A percentile compares a stretch with the other conserved stretches of the same genome.
phyloP scores from a whole-genome alignment of 192 early-diverging fungal genomes.

The Rhizophagus sp. region DNA sequence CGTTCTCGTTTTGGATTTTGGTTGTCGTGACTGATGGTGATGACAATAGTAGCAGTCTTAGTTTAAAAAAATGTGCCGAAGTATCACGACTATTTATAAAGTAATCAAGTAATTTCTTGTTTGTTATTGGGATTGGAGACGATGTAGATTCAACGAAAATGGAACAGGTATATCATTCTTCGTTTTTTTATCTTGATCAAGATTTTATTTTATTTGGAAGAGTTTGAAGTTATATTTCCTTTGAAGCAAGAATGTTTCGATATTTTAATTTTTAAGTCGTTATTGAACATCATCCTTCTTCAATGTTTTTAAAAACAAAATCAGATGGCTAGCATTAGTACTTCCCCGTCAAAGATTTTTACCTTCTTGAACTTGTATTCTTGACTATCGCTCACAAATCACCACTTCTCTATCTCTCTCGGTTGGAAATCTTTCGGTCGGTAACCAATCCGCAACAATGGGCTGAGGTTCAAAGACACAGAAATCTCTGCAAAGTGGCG shows the following conservation, averaged over 20 bases:
- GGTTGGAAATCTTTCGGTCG: background rate
- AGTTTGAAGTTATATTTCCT: too few relatives aligned
- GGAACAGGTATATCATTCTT: slow-evolving; percentile 13
- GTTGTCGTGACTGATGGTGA: slow-evolving; percentile 27
- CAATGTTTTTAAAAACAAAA: slow-evolving; percentile 5
- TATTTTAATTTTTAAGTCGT: too few relatives aligned
- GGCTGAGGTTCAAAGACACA: slow-evolving; percentile 27
- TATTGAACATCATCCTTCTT: background rate
- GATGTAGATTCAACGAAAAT: slow-evolving; percentile 9
- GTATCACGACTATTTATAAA: background rate
- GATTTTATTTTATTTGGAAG: too few relatives aligned
- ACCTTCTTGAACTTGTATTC: slow-evolving; percentile 23
- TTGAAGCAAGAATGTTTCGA: background rate
- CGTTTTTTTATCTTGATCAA: background rate
- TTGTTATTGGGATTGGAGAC: slow-evolving; percentile 20
- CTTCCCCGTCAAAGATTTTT: slow-evolving; percentile 20
- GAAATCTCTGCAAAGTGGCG: slow-evolving; percentile 1
- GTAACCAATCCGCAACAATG: background rate
- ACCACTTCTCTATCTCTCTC: slow-evolving; percentile 12
- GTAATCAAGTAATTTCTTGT: slow-evolving; percentile 13
- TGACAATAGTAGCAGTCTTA: slow-evolving; percentile 6
- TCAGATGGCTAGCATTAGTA: slow-evolving; percentile 5
- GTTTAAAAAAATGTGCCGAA: background rate
- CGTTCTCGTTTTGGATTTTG: slow-evolving; percentile 17
- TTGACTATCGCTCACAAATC: slow-evolving; percentile 4